Conservation (phyloP, 768 basidiomycete genomes). For the Boletus rubescentipes region DNA sequence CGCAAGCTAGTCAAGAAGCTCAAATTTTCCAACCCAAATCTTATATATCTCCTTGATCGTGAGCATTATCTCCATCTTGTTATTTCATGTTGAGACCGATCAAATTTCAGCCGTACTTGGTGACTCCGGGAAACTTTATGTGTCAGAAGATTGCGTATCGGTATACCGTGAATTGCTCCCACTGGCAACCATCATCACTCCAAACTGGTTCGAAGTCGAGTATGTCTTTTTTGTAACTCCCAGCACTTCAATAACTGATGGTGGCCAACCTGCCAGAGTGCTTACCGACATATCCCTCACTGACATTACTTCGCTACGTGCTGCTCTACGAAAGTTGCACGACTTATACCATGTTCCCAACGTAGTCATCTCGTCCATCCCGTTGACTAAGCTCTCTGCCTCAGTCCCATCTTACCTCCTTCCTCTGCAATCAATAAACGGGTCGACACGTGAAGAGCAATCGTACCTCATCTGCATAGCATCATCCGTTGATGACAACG, state of each 20-base stretch:
- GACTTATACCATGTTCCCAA: conserved; percentile 72
- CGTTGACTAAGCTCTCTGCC: conserved; percentile 60
- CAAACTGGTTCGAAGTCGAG: conserved; percentile 99
- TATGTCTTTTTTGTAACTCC: conserved; percentile 31
- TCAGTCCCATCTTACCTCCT: conserved; percentile 49
- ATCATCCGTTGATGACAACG: conserved; percentile 48
- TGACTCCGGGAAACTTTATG: conserved; percentile 87
- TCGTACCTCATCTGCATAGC: conserved; percentile 78
- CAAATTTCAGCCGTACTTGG: conserved; percentile 80
- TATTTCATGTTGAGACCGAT: background rate
- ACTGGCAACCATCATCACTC: conserved; percentile 92
- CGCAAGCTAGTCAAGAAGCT: conserved; percentile 61
- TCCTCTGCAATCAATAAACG: conserved; percentile 12
- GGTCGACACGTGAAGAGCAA: conserved; percentile 16
- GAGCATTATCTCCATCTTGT: conserved; percentile 33
- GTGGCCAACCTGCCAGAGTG: conserved; percentile 44
- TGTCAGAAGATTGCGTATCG: conserved; percentile 82
- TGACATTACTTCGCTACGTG: conserved; percentile 62
- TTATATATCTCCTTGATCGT: conserved; percentile 94
- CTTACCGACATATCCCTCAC: conserved; percentile 71
- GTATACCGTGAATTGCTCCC: conserved; percentile 78
- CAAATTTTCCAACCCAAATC: conserved; percentile 50
- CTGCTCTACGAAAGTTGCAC: conserved; percentile 75
- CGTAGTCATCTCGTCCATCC: conserved; percentile 91
- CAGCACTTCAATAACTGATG: background rate